Base-by-base conservation (phyloP, 2,329 filamentous ascomycete species). In the Pseudogymnoascus pannorum region DNA sequence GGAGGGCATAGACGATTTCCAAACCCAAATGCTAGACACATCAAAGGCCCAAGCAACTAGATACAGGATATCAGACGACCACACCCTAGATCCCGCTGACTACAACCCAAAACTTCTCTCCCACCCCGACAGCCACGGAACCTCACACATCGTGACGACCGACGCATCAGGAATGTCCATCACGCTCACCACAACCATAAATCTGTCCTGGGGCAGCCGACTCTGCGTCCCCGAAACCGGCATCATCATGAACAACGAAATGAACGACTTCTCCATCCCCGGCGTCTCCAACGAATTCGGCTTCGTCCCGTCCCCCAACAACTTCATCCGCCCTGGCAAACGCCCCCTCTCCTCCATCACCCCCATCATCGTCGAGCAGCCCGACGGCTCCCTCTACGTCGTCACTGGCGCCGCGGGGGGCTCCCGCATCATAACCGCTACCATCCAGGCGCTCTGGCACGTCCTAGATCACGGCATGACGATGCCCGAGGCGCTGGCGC, bases 231-330 rank as follows among this genome's bases (percentile, higher is more conserved):
- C 91, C 0, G 82, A 87, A 67, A 92, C 91, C 0, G 71, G 71
- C 0, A 66, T 69, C 12, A 68, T 72, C 42, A 62, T 66, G 24
- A 87, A 86, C 73, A 79, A 86, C 72, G 81, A 87, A 73, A 84
- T 84, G 80, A 82, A 87, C 77, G 91, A 96, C 76, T 97, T 97
- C 77, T 91, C 87, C 57, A 92, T 96, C 68, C 92, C 93, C 0
- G 84, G 84, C 60, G 77, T 81, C 1, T 81, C 79, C 62, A 96
- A 96, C 72, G 85, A 87, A 24, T 97, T 97, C 72, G 92, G 91
- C 59, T 96, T 91, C 75, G 82, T 87, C 48, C 92, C 93, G 1
- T 87, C 85, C 0, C 83, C 85, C 3, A 82, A 87, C 48, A 97
- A 97, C 79, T 97, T 86, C 72, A 86, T 97, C 72, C 82, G 85